phyloP scores from a whole-genome alignment of 2,329 filamentous ascomycete species.

The Trichoderma koningiopsis region DNA sequence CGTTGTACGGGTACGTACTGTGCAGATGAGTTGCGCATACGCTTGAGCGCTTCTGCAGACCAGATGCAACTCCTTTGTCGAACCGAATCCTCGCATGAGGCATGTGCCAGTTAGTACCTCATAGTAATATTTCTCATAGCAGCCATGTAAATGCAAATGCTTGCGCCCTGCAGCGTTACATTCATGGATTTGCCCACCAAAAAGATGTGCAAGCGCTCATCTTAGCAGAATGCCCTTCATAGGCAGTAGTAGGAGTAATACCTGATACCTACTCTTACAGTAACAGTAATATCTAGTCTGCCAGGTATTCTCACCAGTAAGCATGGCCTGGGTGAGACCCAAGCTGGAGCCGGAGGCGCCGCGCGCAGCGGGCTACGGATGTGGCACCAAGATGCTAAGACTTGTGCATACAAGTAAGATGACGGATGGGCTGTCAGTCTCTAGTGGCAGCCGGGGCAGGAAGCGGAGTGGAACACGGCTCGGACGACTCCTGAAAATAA shows the following conservation, averaged over 20 bases:
- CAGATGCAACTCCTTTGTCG: not conserved
- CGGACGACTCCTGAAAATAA: not conserved
- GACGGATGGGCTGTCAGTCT: constrained; percentile 13
- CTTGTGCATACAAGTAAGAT: constrained; percentile 7
- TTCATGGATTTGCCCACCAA: not conserved
- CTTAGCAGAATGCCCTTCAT: not conserved
- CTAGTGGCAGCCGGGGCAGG: constrained; percentile 8
- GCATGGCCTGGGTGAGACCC: constrained; percentile 17
- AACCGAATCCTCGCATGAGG: not conserved
- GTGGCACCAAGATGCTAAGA: constrained; percentile 22
- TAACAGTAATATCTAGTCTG: not conserved
- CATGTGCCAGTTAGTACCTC: not conserved
- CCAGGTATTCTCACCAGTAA: constrained; percentile 3
- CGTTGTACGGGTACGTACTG: not conserved
- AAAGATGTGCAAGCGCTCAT: not conserved
- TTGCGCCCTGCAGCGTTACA: not conserved
- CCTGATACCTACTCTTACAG: no score
- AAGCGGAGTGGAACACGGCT: not conserved
- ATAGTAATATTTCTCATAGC: not conserved
- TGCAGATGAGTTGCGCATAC: not conserved
- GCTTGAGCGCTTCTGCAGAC: not conserved
- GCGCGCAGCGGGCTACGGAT: constrained; percentile 18
- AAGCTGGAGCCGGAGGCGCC: constrained; percentile 20
- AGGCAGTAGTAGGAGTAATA: not conserved
- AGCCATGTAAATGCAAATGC: not conserved